phyloP scores from a whole-genome alignment of 2,329 filamentous ascomycete species.

The Aspergillus pseudonomiae region DNA sequence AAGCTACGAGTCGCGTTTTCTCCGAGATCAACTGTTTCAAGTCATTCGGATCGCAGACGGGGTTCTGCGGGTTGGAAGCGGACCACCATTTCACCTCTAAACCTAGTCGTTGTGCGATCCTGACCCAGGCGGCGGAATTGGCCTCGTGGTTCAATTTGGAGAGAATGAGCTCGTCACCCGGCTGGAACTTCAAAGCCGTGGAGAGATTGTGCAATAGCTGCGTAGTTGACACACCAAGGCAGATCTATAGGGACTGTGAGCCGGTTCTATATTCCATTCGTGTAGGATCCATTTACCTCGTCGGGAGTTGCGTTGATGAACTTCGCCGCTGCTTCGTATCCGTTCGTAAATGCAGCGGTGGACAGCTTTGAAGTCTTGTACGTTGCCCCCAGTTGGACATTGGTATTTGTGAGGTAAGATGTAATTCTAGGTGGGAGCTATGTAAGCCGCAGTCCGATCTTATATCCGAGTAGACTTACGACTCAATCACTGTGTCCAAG shows the following conservation, averaged over 20 bases:
- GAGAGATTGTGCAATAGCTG: conserved; percentile 75
- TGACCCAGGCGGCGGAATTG: conserved; percentile 74
- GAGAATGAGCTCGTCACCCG: conserved; percentile 69
- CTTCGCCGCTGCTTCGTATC: conserved; percentile 65
- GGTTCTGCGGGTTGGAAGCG: conserved; percentile 54
- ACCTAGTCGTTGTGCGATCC: conserved; percentile 63
- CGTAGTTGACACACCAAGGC: conserved; percentile 71
- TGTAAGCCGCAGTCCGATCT: conserved; percentile 3
- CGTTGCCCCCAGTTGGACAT: conserved; percentile 75
- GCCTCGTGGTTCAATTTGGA: conserved; percentile 77
- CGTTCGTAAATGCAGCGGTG: conserved; percentile 61
- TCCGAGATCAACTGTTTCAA: conserved; percentile 62
- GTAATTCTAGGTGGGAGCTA: conserved; percentile 54
- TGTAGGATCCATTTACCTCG: conserved; percentile 55
- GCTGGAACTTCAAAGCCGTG: conserved; percentile 54
- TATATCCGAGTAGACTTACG: conserved; percentile 49
- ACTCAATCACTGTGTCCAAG: conserved; percentile 66
- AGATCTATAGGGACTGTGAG: conserved; percentile 19
- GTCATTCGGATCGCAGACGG: conserved; percentile 60
- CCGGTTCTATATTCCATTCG: not conserved
- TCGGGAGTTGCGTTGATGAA: conserved; percentile 70
- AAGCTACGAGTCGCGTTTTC: conserved; percentile 70
- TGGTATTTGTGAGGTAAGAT: conserved; percentile 67
- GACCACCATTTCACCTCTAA: conserved; percentile 73
- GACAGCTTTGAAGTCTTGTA: conserved; percentile 65